Evolutionary conservation across 2,329 filamentous ascomycete species (phyloP), one percentile per base, ranked within the genome.

Genomic region (Trichoderma afroharzianum): DNA sequence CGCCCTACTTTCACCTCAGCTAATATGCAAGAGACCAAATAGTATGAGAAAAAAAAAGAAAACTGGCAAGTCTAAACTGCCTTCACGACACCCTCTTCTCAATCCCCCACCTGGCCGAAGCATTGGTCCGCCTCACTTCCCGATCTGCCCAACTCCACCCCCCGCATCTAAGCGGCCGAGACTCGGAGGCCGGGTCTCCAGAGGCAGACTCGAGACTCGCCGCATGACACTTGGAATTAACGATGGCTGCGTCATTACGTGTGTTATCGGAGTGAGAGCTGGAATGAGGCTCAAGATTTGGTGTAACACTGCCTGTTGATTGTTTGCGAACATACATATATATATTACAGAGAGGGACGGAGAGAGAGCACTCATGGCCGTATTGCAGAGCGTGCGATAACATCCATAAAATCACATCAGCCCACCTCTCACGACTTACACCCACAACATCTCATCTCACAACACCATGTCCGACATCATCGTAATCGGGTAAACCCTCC

Each of bases 401-500:
- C 21, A 3, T 11, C 21, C 47, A 53, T 14, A 53, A 4, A 53
- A 53, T 24, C 47, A 7, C 47, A 53, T 24, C 47, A 53, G 11
- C 21, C 5, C 47, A 53, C 47, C 11, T 24, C n/a, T 53, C 47
- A 53, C 21, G 11, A 53, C 47, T 53, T 53, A 53, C n/a, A 53
- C 47, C n/a, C 11, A 53, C 47, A 53, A 53, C n/a, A 12, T 24
- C 2, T 26, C n/a, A 66, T 43, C 32, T 50, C 12, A 33, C 55
- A 68, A 33, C 64, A 24, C 36, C 53, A 68, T 72, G 11, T 63
- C 75, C 7, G 77, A 77, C 1, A 72, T 79, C n/a, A 74, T 79
- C 24, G 76, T 79, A 1, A 71, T 79, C 1, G 78, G 78, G 78
- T 79, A 50, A 21, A 68, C 73, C 0, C 8, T 21, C 62, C n/a